Percentiles rank a stretch among this genome's conserved stretches.
phyloP scores from a whole-genome alignment of 1,139 yeast species.

The Pichia kudriavzevii region DNA sequence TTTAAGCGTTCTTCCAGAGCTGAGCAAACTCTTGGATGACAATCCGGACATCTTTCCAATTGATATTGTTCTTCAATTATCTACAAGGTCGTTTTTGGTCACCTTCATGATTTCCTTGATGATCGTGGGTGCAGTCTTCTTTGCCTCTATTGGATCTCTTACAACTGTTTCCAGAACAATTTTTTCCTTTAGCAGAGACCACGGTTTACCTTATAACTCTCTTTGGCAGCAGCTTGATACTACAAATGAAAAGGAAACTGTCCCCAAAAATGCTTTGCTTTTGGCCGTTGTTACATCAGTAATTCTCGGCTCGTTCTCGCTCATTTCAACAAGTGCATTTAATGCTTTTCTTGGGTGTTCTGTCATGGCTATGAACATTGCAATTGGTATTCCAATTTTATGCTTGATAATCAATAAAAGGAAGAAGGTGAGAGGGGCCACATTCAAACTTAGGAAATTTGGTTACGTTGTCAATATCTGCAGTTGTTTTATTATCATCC shows the following conservation, averaged over 20 bases:
- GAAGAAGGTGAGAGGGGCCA: conserved; percentile 58
- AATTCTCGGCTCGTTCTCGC: conserved; percentile 53
- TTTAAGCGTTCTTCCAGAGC: conserved; percentile 62
- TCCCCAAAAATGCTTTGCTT: conserved; percentile 67
- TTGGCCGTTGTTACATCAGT: conserved; percentile 63
- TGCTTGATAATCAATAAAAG: conserved; percentile 57
- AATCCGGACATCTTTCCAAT: conserved; percentile 50
- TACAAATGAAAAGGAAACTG: conserved; percentile 43
- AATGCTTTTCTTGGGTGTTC: conserved; percentile 86
- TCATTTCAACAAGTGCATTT: conserved; percentile 69
- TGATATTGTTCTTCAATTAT: conserved; percentile 57
- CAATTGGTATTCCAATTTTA: conserved; percentile 70
- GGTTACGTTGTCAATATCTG: conserved; percentile 60
- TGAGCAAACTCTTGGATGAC: conserved; percentile 45
- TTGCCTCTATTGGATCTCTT: conserved; percentile 72
- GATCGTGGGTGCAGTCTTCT: conserved; percentile 62
- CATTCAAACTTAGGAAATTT: conserved; percentile 55
- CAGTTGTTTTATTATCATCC: conserved; percentile 53
- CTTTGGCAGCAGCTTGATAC: conserved; percentile 59
- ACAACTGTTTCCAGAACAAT: conserved; percentile 85
- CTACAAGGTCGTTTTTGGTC: conserved; percentile 61
- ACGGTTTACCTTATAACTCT: conserved; percentile 66
- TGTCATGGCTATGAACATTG: conserved; percentile 65
- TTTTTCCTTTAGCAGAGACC: conserved; percentile 84
- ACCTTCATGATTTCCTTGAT: conserved; percentile 61